phyloP scores from a whole-genome alignment of 2,329 filamentous ascomycete genomes.

The Beauveria sp. region DNA sequence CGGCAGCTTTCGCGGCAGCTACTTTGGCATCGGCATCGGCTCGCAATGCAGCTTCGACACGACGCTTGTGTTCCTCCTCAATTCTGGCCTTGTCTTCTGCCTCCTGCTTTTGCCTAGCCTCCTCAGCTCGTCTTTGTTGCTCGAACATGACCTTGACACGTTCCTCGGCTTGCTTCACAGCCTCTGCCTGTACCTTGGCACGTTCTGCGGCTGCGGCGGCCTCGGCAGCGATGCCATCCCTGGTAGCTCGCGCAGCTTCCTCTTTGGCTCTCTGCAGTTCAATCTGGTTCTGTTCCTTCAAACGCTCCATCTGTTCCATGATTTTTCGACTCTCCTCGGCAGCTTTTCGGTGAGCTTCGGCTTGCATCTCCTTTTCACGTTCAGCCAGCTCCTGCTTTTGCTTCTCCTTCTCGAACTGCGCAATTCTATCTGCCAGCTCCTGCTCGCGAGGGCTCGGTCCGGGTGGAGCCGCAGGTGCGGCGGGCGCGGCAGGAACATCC shows the following conservation, averaged over 20 bases:
- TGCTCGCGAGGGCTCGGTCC: constrained; percentile 17
- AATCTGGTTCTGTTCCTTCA: constrained; percentile 37
- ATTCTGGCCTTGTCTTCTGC: constrained; percentile 33
- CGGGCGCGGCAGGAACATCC: constrained; percentile 27
- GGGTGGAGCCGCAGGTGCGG: constrained; percentile 27
- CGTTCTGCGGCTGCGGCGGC: constrained; percentile 39
- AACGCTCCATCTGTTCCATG: constrained; percentile 33
- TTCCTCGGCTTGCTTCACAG: constrained; percentile 28
- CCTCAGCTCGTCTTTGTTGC: constrained; percentile 34
- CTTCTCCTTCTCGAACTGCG: constrained; percentile 21
- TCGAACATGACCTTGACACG: constrained; percentile 31
- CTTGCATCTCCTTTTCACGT: constrained; percentile 27
- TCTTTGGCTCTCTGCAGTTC: constrained; percentile 39
- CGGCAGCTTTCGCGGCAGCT: constrained; percentile 32
- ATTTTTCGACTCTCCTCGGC: constrained; percentile 34
- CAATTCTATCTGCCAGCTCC: constrained; percentile 35
- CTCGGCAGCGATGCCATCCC: constrained; percentile 37
- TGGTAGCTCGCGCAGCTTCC: constrained; percentile 37
- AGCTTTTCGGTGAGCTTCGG: constrained; percentile 29
- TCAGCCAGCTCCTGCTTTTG: constrained; percentile 32
- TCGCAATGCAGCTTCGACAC: constrained; percentile 34
- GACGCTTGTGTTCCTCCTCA: constrained; percentile 38
- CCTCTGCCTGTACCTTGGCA: constrained; percentile 27
- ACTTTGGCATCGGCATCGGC: constrained; percentile 33
- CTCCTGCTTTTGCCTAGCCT: constrained; percentile 33